phyloP scores from a whole-genome alignment of 176 grass and related monocot genomes.

The Avena atlantica region DNA sequence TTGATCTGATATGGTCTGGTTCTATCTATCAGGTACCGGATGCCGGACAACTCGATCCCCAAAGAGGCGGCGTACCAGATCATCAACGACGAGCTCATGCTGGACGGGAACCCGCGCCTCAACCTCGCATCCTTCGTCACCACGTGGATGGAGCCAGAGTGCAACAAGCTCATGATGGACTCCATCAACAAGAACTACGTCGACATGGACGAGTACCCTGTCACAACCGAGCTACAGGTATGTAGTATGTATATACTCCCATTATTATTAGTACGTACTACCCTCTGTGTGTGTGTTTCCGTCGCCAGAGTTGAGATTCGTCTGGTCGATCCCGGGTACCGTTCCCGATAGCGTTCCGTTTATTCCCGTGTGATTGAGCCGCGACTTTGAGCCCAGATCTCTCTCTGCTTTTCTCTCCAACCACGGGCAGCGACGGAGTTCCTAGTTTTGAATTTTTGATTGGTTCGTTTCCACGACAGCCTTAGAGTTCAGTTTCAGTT shows the following conservation, averaged over 20 bases:
- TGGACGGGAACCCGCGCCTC: conserved; percentile 88
- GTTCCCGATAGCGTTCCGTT: not conserved
- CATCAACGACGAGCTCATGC: conserved; percentile 97
- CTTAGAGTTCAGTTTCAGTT: no score
- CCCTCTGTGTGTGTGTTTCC: no score
- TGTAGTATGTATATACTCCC: no score
- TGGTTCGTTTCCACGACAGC: no score
- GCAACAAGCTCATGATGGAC: conserved; percentile 85
- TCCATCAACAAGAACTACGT: conserved; percentile 98
- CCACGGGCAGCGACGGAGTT: not conserved
- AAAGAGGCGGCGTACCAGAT: conserved; percentile 97
- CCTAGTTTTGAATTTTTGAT: not conserved
- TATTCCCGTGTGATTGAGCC: no score
- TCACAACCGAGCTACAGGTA: conserved; percentile 98
- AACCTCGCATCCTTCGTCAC: conserved; percentile 95
- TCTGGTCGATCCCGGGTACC: no score
- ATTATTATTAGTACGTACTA: no score
- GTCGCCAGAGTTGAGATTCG: no score
- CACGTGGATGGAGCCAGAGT: conserved; percentile 98
- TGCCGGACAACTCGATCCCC: conserved; percentile 69
- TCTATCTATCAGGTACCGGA: conserved; percentile 51
- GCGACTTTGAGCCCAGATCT: no score
- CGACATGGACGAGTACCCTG: conserved; percentile 99
- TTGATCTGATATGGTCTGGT: not conserved
- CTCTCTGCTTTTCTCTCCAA: not conserved